phyloP scores from a whole-genome alignment of 1,284 basidiomycete species.

The Ustilago curta region DNA sequence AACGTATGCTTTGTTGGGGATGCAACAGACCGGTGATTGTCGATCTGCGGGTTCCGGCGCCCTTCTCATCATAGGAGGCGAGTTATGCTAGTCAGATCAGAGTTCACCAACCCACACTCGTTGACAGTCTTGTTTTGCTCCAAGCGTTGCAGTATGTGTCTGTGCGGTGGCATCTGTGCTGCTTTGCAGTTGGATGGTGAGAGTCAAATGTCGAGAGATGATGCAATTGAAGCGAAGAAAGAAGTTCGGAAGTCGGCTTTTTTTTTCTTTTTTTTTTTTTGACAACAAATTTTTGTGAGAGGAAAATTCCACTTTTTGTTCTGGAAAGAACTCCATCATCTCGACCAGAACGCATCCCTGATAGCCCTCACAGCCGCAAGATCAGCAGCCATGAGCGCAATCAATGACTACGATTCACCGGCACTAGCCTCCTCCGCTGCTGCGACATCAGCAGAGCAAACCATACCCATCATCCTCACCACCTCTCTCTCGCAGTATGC shows the following conservation, averaged over 20 bases:
- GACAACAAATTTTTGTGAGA: slow-evolving; percentile 30
- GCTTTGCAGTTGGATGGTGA: background rate
- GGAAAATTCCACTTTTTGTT: slow-evolving; percentile 3
- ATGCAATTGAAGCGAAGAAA: background rate
- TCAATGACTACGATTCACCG: slow-evolving; percentile 29
- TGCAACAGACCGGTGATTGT: slow-evolving; percentile 32
- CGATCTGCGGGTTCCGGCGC: slow-evolving; percentile 23
- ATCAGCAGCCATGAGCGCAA: slow-evolving; percentile 17
- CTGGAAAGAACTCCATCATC: slow-evolving; percentile 7
- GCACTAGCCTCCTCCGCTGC: slow-evolving; percentile 5
- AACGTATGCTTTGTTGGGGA: too few relatives aligned
- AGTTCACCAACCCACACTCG: background rate
- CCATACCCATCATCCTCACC: slow-evolving; percentile 54
- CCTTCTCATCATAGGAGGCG: background rate
- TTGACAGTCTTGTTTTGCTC: background rate
- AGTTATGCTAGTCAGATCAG: background rate
- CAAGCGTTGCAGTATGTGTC: background rate
- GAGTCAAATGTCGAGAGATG: slow-evolving; percentile 5
- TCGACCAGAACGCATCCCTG: background rate
- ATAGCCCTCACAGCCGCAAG: background rate
- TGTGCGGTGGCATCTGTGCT: background rate
- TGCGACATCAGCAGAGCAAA: slow-evolving; percentile 12
- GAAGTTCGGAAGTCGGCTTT: slow-evolving; percentile 31
- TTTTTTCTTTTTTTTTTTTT: slow-evolving; percentile 4
- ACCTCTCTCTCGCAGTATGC: slow-evolving; percentile 73